Evolutionary conservation across 2,329 filamentous ascomycete species (phyloP), one percentile per base, ranked within the genome.

Genomic region (Ascochyta lentis): DNA sequence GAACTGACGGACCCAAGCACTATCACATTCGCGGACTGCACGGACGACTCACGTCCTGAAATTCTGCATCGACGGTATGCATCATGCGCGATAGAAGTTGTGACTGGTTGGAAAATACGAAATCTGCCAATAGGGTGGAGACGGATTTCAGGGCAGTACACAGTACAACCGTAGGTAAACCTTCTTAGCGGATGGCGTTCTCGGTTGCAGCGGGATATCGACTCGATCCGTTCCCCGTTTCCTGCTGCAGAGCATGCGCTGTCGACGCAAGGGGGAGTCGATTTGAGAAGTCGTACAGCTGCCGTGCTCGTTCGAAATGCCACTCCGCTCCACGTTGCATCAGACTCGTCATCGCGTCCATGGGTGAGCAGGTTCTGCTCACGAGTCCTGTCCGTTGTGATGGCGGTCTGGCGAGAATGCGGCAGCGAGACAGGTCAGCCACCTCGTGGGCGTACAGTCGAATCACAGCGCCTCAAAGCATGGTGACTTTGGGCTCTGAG

Each of bases 201-300:
- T 64, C 56, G 65, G 66, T 61, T 72, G 70, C 70, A 68, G 67
- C 71, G 67, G 69, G 68, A 68, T 58, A 63, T 57, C 49, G 52
- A 63, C 52, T 53, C 56, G 59, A 60, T 54, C 65, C 61, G 61
- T 59, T 63, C 49, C 56, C 52, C 47, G 23, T 31, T 26, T 40
- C 10, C 33, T 39, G 33, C 53, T 33, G 50, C 49, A 52, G 33
- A 49, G 46, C 46, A 24, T 50, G 47, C 33, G 47, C 48, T 43
- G 42, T 51, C 42, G 31, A 56, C 38, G 53, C 53, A 56, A 53
- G 54, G 49, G 48, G 44, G 16, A 23, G 12, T 37, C 19, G 23
- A 23, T 51, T 19, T 31, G 34, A 44, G 26, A 39, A 44, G 38
- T 51, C 47, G 41, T 45, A 22, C 48, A 39, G 37, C 33, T 35